Evolutionary conservation across 2,329 filamentous ascomycete species (phyloP), one percentile per base, ranked within the genome.

Genomic region (Fusarium cicatricum): DNA sequence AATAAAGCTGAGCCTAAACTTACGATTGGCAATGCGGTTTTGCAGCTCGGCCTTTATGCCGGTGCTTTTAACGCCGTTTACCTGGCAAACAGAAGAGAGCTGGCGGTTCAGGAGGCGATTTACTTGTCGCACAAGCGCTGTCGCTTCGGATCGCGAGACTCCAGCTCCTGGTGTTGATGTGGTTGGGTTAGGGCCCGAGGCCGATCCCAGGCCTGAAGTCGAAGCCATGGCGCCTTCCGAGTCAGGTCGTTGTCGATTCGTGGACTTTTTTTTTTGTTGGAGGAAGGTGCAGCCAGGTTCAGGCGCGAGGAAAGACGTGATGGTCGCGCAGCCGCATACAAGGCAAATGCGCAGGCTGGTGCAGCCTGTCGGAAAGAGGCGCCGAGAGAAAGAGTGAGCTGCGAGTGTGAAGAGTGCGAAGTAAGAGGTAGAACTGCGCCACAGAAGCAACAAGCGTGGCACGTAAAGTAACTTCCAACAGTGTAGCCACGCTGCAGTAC

Each of bases 1-100:
- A 17, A 28, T 36, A 16, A 15, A 38, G 15, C 28, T 41, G 41
- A 46, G 3, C n/a, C 31, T 48, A 48, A 32, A 86, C 90, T 76
- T 81, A 98, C 95, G 85, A 55, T 85, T 80, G 60, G 89, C 85
- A 58, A 97, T 90, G 68, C 94, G 88, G 54, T 79, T 78, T 75
- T 97, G 92, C 55, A 98, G 79, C 36, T 90, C 85, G 29, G 87
- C 85, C 80, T 99, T 99, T 69, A 95, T 89, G 16, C 95, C 95
- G 23, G 89, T 90, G 57, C 91, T 89, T 63, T 85, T 84, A 31
- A 96, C 80, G 40, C 87, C 84, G 77, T 96, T 91, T 57, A 84
- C 80, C 60, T 86, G 84, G 70, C 94, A 90, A 63, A 98, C 88
- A 46, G 82, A 82, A 67, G 92, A 90, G 42, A 97, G 83, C 67